A percentile compares a stretch with the other conserved stretches of the same genome.
Evolutionary conservation across 768 basidiomycete species (phyloP).

Genomic region (Amanita phalloides): DNA sequence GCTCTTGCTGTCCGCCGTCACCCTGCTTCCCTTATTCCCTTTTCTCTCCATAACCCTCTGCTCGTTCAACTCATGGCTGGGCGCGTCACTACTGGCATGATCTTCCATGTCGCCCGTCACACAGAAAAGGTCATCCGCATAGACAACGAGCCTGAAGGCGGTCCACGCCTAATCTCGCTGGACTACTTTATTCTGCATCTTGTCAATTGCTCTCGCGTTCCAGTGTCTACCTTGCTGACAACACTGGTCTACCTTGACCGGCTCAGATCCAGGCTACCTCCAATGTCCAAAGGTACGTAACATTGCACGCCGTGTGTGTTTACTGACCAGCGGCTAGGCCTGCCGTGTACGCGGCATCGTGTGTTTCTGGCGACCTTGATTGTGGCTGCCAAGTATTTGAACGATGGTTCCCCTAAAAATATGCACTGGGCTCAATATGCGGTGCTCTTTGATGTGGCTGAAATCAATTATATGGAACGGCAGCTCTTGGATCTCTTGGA

Average conservation of each 20-base stretch:
- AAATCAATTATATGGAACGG: conserved; percentile 96
- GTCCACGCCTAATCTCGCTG: conserved; percentile 40
- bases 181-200: conserved; percentile 80
- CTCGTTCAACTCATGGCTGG: conserved; percentile 71
- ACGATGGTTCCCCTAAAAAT: conserved; percentile 95
- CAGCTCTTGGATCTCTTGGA: conserved; percentile 89
- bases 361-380: conserved; percentile 95
- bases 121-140: conserved; percentile 67
- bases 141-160: conserved; percentile 35
- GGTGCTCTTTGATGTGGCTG: conserved; percentile 58
- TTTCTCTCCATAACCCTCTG: conserved; percentile 66
- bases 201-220: conserved; percentile 75
- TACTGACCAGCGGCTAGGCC: conserved; percentile 30
- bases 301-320: neutral
- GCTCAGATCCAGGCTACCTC: conserved; percentile 67
- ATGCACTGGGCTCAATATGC: conserved; percentile 84
- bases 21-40: conserved; percentile 76
- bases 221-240: conserved; percentile 81
- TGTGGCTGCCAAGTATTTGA: conserved; percentile 93
- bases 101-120: conserved; percentile 74
- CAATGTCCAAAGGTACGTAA: conserved; percentile 71
- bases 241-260: conserved; percentile 91
- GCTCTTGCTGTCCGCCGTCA: conserved; percentile 26
- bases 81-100: conserved; percentile 77
- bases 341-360: conserved; percentile 89